Conservation (phyloP, 106 monocot genomes). For the Acorus calamus region DNA sequence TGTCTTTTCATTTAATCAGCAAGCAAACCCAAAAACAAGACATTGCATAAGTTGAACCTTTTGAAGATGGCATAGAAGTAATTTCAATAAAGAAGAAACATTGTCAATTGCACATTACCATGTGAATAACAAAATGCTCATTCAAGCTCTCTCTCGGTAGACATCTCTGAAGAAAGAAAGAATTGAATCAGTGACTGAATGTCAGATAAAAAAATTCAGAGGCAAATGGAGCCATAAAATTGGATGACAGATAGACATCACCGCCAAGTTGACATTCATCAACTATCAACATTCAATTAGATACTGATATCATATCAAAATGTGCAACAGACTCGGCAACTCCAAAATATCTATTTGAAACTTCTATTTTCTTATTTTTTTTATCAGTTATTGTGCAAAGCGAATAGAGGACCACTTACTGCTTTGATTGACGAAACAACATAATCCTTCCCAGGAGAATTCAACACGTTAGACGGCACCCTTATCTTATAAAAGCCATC, state of each 20-base stretch:
- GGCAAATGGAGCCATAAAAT: not conserved
- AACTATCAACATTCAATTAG: no score
- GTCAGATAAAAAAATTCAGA: not conserved
- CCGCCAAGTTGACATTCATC: no score
- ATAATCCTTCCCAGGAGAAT: conserved; percentile 61
- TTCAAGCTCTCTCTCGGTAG: conserved; percentile 71
- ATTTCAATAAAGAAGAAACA: no score
- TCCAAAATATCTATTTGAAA: no score
- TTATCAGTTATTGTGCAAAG: no score
- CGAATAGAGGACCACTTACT: conserved; percentile 39
- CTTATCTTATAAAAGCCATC: conserved; percentile 81
- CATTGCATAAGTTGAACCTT: not conserved
- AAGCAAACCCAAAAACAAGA: not conserved
- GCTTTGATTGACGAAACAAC: conserved; percentile 84
- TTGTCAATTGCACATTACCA: conserved; percentile 33
- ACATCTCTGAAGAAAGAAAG: conserved; percentile 65
- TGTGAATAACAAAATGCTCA: conserved; percentile 88
- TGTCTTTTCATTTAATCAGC: no score
- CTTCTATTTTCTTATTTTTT: no score
- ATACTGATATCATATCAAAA: no score
- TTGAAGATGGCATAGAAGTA: not conserved
- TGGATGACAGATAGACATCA: no score
- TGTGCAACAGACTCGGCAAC: no score
- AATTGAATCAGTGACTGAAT: not conserved
- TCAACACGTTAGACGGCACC: conserved; percentile 76